Conservation (phyloP, 768 basidiomycete genomes). For the Trametes cubensis region DNA sequence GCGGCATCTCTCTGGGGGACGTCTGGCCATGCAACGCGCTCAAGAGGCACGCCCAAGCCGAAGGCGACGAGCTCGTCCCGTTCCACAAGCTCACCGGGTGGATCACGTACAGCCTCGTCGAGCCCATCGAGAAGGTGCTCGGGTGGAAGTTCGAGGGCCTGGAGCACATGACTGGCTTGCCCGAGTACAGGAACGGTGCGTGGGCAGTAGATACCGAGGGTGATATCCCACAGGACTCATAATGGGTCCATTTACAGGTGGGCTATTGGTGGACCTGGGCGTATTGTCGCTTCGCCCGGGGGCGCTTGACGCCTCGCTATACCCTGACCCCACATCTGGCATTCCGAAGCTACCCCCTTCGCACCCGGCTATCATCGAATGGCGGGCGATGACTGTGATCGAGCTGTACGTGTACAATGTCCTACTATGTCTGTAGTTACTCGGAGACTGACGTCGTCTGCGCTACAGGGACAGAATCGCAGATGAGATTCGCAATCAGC, state of each 20-base stretch:
- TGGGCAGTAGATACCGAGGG: too few species aligned
- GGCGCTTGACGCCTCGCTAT: slow-evolving; percentile 47
- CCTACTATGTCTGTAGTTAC: not conserved
- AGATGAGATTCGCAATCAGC: slow-evolving; percentile 60
- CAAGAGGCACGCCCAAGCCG: slow-evolving; percentile 24
- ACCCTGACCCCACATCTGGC: slow-evolving; percentile 48
- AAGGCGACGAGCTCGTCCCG: slow-evolving; percentile 78
- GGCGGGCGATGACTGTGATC: slow-evolving; percentile 95
- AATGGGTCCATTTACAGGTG: slow-evolving; percentile 51
- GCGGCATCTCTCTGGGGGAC: slow-evolving; percentile 78
- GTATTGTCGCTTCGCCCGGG: slow-evolving; percentile 69
- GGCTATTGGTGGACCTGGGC: slow-evolving; percentile 83
- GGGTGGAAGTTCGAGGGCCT: slow-evolving; percentile 80
- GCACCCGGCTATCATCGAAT: slow-evolving; percentile 92
- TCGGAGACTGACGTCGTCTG: too few species aligned
- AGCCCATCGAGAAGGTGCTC: slow-evolving; percentile 76
- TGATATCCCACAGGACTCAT: not conserved
- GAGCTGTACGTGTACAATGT: slow-evolving; percentile 62
- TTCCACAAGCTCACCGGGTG: slow-evolving; percentile 98
- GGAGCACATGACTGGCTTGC: slow-evolving; percentile 88
- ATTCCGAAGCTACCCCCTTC: slow-evolving; percentile 71
- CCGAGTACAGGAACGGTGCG: slow-evolving; percentile 91
- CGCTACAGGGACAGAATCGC: slow-evolving; percentile 78
- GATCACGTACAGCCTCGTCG: slow-evolving; percentile 88
- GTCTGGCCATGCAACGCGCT: slow-evolving; percentile 86